phyloP scores from a whole-genome alignment of 164 flowering plant genomes.

The Umbilicus rupestris region DNA sequence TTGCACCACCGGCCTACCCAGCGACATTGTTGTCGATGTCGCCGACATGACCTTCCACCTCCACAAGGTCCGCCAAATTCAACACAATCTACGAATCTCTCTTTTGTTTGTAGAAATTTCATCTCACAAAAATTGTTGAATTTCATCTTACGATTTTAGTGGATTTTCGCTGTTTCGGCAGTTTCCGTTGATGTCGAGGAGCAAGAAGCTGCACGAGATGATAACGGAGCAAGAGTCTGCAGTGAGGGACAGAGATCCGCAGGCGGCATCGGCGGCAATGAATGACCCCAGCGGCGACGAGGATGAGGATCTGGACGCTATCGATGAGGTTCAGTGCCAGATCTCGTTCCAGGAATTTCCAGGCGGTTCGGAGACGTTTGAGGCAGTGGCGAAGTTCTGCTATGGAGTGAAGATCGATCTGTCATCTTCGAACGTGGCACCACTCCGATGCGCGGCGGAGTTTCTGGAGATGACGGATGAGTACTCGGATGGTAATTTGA shows the following conservation, averaged over 20 bases:
- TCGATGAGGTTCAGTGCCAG: slow-evolving; percentile 23
- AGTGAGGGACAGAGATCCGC: too few species aligned
- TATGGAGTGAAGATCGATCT: slow-evolving; percentile 73
- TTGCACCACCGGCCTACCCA: slow-evolving; percentile 86
- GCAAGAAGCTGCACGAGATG: slow-evolving; percentile 48
- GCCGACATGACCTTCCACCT: slow-evolving; percentile 81
- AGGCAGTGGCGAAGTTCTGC: slow-evolving; percentile 75
- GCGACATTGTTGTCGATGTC: slow-evolving; percentile 82
- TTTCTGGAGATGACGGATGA: slow-evolving; percentile 77
- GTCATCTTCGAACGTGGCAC: slow-evolving; percentile 42
- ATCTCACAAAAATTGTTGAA: not conserved
- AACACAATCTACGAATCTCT: too few species aligned
- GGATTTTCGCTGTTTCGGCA: slow-evolving; percentile 16
- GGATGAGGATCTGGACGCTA: not conserved
- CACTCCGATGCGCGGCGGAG: slow-evolving; percentile 82
- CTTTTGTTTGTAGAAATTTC: not conserved
- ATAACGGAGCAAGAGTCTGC: slow-evolving; percentile 48
- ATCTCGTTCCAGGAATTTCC: slow-evolving; percentile 55
- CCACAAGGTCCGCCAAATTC: slow-evolving; percentile 59
- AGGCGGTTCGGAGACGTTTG: slow-evolving; percentile 72
- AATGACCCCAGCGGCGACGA: slow-evolving; percentile 21
- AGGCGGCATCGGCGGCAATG: slow-evolving; percentile 9
- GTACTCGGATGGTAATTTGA: slow-evolving; percentile 57
- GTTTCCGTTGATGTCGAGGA: slow-evolving; percentile 80
- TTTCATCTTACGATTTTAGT: not conserved